A percentile compares a stretch with the other conserved stretches of the same genome.
Conservation (phyloP, 306 rosid genomes). For the Trifolium subterraneum region DNA sequence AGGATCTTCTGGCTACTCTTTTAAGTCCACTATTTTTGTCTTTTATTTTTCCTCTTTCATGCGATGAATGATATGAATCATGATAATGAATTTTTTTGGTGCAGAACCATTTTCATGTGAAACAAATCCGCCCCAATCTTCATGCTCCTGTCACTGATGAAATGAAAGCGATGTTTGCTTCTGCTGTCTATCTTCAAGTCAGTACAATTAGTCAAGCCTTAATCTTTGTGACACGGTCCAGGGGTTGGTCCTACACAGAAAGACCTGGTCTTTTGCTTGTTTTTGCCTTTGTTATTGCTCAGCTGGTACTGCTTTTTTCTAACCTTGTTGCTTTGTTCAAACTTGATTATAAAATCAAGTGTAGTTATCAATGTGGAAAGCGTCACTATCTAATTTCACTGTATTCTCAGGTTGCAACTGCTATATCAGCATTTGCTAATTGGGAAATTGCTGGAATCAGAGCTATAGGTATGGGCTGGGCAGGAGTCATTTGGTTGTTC, state of each 20-base stretch:
- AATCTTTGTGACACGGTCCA: slow-evolving; percentile 72
- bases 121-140: slow-evolving; percentile 20
- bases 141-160: neutral
- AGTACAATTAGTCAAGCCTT: slow-evolving; percentile 77
- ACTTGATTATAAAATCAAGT: slow-evolving; percentile 12
- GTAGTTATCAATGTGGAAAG: slow-evolving; percentile 6
- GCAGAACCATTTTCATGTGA: slow-evolving; percentile 57
- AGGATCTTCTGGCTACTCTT: slow-evolving; percentile 34
- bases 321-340: neutral
- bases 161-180: slow-evolving; percentile 48
- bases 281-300: slow-evolving; percentile 67
- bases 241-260: slow-evolving; percentile 75
- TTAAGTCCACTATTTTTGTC: slow-evolving; percentile 5
- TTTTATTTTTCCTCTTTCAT: neutral
- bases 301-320: slow-evolving; percentile 52
- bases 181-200: slow-evolving; percentile 79
- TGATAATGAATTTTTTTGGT: slow-evolving; percentile 13
- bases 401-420: slow-evolving; percentile 63
- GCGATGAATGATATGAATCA: slow-evolving; percentile 9
- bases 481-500: slow-evolving; percentile 71
- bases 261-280: slow-evolving; percentile 73
- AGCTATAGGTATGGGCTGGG: slow-evolving; percentile 72
- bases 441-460: slow-evolving; percentile 56
- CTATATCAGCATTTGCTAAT: slow-evolving; percentile 57
- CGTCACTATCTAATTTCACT: slow-evolving; percentile 18